phyloP scores from a whole-genome alignment of 495 filamentous ascomycete genomes.

The Oleoguttula mirabilis region DNA sequence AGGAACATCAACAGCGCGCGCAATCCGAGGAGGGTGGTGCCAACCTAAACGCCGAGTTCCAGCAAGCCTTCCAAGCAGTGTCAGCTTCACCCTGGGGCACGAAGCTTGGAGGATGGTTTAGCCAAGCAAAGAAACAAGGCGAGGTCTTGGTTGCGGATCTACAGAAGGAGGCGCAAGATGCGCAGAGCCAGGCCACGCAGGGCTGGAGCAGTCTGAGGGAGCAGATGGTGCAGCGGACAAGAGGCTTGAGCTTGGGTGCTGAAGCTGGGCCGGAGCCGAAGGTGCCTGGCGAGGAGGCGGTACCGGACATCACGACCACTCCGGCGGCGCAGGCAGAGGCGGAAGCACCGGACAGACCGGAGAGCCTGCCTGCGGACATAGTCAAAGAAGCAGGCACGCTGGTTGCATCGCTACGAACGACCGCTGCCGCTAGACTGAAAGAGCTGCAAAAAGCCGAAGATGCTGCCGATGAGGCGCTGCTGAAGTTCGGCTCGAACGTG shows the following conservation, averaged over 20 bases:
- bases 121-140: constrained; percentile 74
- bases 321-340: constrained; percentile 23
- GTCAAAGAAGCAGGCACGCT: constrained; percentile 58
- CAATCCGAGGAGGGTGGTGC: constrained; percentile 33
- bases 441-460: constrained; percentile 92
- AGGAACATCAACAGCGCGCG: constrained; percentile 38
- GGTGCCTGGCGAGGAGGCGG: constrained; percentile 19
- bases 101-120: constrained; percentile 75
- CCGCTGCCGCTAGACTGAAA: constrained; percentile 73
- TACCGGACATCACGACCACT: constrained; percentile 8
- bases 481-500: constrained; percentile 86
- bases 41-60: constrained; percentile 74
- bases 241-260: constrained; percentile 56
- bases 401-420: constrained; percentile 67
- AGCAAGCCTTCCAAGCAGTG: constrained; percentile 90
- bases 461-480: constrained; percentile 89
- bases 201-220: constrained; percentile 45
- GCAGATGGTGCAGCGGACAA: constrained; percentile 55
- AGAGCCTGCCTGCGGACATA: constrained; percentile 38
- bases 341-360: constrained; percentile 32
- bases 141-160: constrained; percentile 72
- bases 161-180: constrained; percentile 63
- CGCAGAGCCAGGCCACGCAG: constrained; percentile 69
- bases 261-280: constrained; percentile 24
- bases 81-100: constrained; percentile 84